phyloP scores from a whole-genome alignment of 2,329 filamentous ascomycete species.

The Bipolaris bicolor region DNA sequence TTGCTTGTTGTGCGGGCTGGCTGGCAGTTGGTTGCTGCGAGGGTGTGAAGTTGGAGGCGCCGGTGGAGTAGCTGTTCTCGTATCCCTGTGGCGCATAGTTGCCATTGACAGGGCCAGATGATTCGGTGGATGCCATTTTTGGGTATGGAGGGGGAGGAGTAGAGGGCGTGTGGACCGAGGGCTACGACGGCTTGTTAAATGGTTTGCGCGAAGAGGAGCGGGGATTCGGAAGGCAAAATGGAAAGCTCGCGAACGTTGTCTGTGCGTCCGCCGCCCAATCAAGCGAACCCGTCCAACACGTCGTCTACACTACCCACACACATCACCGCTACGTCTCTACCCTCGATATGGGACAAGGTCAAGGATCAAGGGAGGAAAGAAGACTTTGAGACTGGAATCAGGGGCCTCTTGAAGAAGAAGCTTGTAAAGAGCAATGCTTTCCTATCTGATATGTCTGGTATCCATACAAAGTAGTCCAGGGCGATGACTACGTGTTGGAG shows the following conservation, averaged over 20 bases:
- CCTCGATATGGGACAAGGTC: constrained; percentile 72
- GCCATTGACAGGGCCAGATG: constrained; percentile 54
- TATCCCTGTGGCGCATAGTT: constrained; percentile 54
- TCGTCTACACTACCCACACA: background rate
- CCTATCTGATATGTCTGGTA: constrained; percentile 49
- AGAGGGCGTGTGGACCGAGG: constrained; percentile 12
- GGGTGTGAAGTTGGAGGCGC: constrained; percentile 34
- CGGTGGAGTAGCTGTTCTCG: constrained; percentile 47
- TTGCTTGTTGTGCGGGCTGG: constrained; percentile 36
- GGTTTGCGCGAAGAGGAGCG: constrained; percentile 13
- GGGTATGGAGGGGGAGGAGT: constrained; percentile 17
- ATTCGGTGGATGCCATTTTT: constrained; percentile 46
- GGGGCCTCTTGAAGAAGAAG: constrained; percentile 32
- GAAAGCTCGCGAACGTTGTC: constrained; percentile 18
- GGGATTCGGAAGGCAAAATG: constrained; percentile 20
- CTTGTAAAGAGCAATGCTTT: constrained; percentile 36
- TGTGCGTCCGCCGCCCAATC: constrained; percentile 22
- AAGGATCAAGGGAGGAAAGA: constrained; percentile 47
- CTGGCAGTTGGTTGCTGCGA: constrained; percentile 36
- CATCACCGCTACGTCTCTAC: constrained; percentile 55
- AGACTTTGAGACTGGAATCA: constrained; percentile 26
- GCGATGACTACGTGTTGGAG: constrained; percentile 42
- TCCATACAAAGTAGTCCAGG: constrained; percentile 42
- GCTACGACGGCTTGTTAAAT: constrained; percentile 9
- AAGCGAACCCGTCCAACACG: constrained; percentile 17